These are phyloP conservation scores for Psidium guajava DNA, from an alignment of 345 rosid genomes.

Conservation along the genomic window DNA sequence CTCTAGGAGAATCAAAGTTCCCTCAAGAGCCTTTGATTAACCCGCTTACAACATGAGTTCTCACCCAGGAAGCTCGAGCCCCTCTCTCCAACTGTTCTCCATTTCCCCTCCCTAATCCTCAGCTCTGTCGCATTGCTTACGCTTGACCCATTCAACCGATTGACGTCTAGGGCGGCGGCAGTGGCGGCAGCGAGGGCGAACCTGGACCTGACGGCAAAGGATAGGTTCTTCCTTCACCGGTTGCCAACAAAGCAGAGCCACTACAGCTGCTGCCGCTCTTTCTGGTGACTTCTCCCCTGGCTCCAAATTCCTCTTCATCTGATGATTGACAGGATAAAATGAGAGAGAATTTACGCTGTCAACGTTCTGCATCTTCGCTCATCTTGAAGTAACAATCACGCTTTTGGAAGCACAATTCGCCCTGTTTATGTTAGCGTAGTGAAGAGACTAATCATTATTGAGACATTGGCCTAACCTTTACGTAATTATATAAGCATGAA, in stretches of 20 bases:
- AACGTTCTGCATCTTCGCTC: too few relatives aligned
- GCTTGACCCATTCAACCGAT: slow-evolving; percentile 21
- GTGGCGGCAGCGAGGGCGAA: neutral
- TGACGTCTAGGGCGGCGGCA: neutral
- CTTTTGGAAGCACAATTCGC: too few relatives aligned
- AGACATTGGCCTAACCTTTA: too few relatives aligned
- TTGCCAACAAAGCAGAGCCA: neutral
- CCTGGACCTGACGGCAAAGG: neutral
- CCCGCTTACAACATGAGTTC: slow-evolving; percentile 1
- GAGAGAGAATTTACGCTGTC: too few relatives aligned
- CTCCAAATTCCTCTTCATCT: neutral
- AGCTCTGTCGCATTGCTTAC: slow-evolving; percentile 25
- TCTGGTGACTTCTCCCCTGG: neutral
- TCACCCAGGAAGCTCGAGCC: slow-evolving; percentile 19
- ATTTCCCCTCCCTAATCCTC: slow-evolving; percentile 25
- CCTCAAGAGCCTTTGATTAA: slow-evolving; percentile 23
- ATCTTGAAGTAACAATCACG: too few relatives aligned
- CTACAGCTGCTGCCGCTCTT: neutral
- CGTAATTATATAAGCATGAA: too few relatives aligned
- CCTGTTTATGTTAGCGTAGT: too few relatives aligned
- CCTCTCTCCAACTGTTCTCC: slow-evolving; percentile 25
- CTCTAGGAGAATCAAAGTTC: slow-evolving; percentile 7
- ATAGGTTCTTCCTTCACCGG: neutral
- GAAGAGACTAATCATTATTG: too few relatives aligned
- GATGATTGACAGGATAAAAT: too few relatives aligned